Evolutionary conservation across 768 basidiomycete genomes (phyloP), one percentile per base, ranked within the genome.

Genomic region (Gautieria morchelliformis): DNA sequence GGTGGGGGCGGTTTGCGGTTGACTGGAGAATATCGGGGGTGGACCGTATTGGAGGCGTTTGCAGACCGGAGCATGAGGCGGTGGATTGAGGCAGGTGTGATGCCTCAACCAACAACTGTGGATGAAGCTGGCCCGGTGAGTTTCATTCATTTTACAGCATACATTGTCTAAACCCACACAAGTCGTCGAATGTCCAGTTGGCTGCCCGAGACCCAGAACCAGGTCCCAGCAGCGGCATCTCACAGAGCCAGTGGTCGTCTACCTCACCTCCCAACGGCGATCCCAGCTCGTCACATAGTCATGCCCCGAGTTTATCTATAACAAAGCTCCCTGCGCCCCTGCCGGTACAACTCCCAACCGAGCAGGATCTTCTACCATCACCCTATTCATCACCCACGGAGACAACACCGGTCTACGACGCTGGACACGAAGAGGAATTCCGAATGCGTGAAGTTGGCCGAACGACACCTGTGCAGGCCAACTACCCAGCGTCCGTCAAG

Each of bases 21-120:
- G 63, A 78, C 79, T 4, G 94, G 92, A 32, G 85, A 92, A 65
- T 96, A 96, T 66, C 79, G 81, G 68, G 93, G 94, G 6, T 96
- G 93, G 93, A 89, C 77, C 67, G 88, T 93, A 6, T 70, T 96
- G 58, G 93, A 97, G 68, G 94, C 93, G 14, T 89, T 87, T 87
- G 93, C 91, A 49, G 94, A 96, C 71, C 78, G 79, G 62, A 93
- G 92, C 70, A 75, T 93, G 49, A 80, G 85, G 67, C 82, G 83
- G 67, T 97, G 94, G 93, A 82, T 85, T 55, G 83, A 88, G 63
- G 76, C 82, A 24, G 93, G 93, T 2, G 68, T 92, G 35, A 75
- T 90, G 35, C 69, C 81, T 30, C 81, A 82, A 52, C 66, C 73
- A 41, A 72, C 70, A 32, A 60, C 75, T 56, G 71, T 39, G 20